These are phyloP conservation scores for Aspergillus fumigatus DNA, from an alignment of 2,329 filamentous ascomycete genomes.

Conservation along the genomic window DNA sequence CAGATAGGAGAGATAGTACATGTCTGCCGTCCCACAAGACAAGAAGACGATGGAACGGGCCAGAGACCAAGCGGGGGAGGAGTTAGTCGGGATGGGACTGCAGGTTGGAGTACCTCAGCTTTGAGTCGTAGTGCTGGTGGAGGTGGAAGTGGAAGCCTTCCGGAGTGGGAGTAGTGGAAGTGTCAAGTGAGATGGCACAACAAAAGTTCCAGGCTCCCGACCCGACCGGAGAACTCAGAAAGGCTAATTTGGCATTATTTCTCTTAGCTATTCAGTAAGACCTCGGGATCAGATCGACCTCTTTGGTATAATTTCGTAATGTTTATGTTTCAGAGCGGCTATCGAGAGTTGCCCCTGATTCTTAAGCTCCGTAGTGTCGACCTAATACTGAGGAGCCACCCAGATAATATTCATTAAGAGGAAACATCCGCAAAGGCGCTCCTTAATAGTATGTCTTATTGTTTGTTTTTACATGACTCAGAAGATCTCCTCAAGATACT, in stretches of 20 bases:
- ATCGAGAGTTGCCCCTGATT: not conserved
- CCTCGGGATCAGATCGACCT: not conserved
- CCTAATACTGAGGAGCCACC: not conserved
- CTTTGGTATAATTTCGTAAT: not conserved
- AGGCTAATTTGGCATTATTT: not conserved
- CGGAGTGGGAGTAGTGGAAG: not conserved
- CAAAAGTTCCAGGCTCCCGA: not conserved
- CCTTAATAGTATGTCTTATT: not conserved
- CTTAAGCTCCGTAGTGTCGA: not conserved
- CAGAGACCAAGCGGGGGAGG: constrained; percentile 2
- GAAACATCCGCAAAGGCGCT: not conserved
- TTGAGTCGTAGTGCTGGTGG: not conserved
- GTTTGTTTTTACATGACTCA: not conserved
- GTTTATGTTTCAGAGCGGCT: not conserved
- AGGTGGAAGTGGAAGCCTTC: not conserved
- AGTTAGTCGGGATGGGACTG: not conserved
- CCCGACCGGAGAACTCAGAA: not conserved
- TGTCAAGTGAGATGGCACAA: not conserved
- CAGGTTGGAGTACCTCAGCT: not conserved
- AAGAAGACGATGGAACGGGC: constrained; percentile 1
- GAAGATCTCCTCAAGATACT: not conserved
- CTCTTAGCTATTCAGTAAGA: not conserved
- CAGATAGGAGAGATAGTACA: constrained; percentile 12
- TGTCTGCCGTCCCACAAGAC: constrained; percentile 18
- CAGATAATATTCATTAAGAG: not conserved